Evolutionary conservation across 2,329 filamentous ascomycete species (phyloP).

Genomic region (Beauveria sp.): DNA sequence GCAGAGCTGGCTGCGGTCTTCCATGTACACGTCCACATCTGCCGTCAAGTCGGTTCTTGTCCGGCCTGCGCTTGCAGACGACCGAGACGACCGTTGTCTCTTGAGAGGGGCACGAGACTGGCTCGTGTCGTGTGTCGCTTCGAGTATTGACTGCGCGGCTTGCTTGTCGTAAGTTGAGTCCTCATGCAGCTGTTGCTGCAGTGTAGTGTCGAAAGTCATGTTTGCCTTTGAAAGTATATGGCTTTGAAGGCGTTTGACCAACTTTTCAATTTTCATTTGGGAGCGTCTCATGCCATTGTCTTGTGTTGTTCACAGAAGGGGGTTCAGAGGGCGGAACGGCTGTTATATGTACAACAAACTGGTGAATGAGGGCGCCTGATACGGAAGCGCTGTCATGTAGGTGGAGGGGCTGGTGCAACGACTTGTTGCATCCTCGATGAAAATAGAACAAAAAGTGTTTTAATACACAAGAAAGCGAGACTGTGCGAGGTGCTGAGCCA

Average conservation of each 20-base stretch:
- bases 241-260: background rate
- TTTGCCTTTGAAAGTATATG: background rate
- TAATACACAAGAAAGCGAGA: background rate
- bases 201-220: background rate
- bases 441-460: background rate
- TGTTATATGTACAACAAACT: background rate
- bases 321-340: background rate
- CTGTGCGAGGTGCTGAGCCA: background rate
- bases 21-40: background rate
- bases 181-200: background rate
- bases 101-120: background rate
- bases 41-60: background rate
- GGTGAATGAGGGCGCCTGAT: background rate
- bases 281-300: slow-evolving; percentile 2
- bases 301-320: background rate
- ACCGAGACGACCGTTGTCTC: slow-evolving; percentile 5
- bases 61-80: background rate
- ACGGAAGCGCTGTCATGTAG: background rate
- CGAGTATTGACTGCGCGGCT: background rate
- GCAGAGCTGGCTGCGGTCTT: background rate
- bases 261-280: background rate
- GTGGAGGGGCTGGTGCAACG: background rate
- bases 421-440: background rate
- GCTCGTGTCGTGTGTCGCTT: background rate
- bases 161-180: background rate